Evolutionary conservation across 495 filamentous ascomycete species (phyloP), one percentile per base, ranked within the genome.

Genomic region (Penicillium canariense): DNA sequence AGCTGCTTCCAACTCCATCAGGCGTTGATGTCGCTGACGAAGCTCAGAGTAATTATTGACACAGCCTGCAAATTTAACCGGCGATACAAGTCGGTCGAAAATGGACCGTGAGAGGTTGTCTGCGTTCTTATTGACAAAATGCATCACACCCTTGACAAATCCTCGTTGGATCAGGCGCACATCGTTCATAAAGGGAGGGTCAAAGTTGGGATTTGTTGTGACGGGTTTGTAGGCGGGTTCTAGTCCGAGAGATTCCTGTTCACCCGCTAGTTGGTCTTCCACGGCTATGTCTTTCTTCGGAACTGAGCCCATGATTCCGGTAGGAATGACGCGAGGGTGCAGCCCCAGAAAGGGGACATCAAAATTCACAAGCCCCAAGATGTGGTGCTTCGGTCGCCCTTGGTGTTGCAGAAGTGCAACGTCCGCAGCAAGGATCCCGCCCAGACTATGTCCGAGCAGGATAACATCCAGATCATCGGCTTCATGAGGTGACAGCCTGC

Each of bases 311-410:
- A 81, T 75, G 18, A 96, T 80, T 2, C 92, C 91, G 17, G 87
- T 86, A 3, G 84, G 78, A 12, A 97, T 81, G 18, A 97, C 83
- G 1, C 92, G 88, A 0, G 91, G 91, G 69, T 97, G 91, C 56
- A 97, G 86, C 0, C 93, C 93, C 2, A 96, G 75, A 40, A 94
- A 87, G 0, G 93, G 93, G 0, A 87, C 87, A 68, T 97, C 93
- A 50, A 96, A 87, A 46, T 86, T 87, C n/a, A 97, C 74, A 2
- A 83, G 84, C 0, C 93, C 93, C 12, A 97, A 65, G 17, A 96
- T 89, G 3, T 84, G 81, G 73, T 96, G 91, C n/a, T 81, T 63
- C 6, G 50, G 27, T 20, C 50, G 34, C 7, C 27, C 57, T 5
- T 55, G 26, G 34, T 15, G 31, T 55, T 73, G 79, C 55, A 88